These are phyloP conservation scores for Malus asiatica DNA, from an alignment of 306 rosid genomes.

Conservation along the genomic window DNA sequence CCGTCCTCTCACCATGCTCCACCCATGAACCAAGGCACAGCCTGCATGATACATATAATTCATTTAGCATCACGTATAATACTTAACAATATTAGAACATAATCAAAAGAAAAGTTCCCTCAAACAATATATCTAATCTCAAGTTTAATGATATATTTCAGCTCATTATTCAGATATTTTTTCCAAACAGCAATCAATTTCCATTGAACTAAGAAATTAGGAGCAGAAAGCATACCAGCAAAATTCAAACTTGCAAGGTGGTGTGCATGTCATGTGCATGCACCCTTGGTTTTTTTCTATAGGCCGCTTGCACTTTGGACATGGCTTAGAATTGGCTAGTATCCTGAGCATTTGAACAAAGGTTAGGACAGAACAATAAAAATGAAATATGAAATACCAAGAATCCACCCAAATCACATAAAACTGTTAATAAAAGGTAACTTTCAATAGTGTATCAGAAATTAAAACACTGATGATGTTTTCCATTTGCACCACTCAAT, in stretches of 20 bases:
- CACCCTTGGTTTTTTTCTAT: slow-evolving; percentile 89
- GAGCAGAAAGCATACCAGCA: slow-evolving; percentile 52
- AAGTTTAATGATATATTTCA: background rate
- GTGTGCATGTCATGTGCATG: slow-evolving; percentile 89
- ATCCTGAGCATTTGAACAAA: slow-evolving; percentile 31
- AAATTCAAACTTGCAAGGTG: slow-evolving; percentile 85
- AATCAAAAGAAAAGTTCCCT: background rate
- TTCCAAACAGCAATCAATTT: background rate
- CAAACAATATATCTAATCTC: background rate
- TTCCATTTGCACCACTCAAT: background rate
- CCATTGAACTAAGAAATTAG: background rate
- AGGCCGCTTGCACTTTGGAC: slow-evolving; percentile 90
- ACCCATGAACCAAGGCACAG: slow-evolving; percentile 89
- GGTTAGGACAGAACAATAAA: background rate
- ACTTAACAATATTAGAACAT: background rate
- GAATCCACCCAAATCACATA: background rate
- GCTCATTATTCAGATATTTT: background rate
- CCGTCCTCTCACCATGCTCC: slow-evolving; percentile 90
- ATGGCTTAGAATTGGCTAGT: slow-evolving; percentile 69
- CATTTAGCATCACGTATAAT: background rate
- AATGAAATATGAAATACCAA: background rate
- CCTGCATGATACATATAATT: slow-evolving; percentile 31
- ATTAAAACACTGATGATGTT: background rate
- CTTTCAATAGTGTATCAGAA: background rate
- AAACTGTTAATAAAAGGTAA: background rate